A percentile compares a stretch with the other conserved stretches of the same genome.
Conservation (phyloP, 352 stramenopile species). For the Saprolegnia parasitica region DNA sequence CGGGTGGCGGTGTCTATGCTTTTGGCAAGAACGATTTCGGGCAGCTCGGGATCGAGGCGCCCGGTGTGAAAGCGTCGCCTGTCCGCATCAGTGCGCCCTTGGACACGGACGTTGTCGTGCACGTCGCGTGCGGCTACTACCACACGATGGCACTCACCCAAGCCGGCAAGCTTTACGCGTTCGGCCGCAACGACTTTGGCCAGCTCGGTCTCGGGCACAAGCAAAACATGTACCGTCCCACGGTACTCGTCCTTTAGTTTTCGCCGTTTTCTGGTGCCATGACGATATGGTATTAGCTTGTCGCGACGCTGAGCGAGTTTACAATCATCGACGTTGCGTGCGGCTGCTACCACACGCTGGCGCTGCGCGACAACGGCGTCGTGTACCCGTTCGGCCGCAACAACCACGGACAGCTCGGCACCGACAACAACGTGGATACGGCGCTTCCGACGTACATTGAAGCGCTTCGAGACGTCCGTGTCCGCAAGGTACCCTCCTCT, state of each 20-base stretch:
- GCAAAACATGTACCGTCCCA: conserved; percentile 48
- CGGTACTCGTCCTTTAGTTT: conserved; percentile 35
- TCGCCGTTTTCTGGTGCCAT: too few relatives aligned
- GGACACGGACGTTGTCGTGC: conserved; percentile 57
- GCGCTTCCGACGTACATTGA: conserved; percentile 67
- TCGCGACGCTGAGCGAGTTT: conserved; percentile 47
- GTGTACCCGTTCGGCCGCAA: conserved; percentile 92
- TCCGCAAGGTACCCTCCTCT: conserved; percentile 48
- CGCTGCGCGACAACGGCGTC: conserved; percentile 76
- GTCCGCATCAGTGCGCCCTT: conserved; percentile 45
- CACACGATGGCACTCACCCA: conserved; percentile 81
- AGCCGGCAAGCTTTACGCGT: conserved; percentile 69
- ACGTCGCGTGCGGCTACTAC: conserved; percentile 89
- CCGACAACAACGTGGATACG: conserved; percentile 69
- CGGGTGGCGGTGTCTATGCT: conserved; percentile 59
- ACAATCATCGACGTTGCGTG: conserved; percentile 71
- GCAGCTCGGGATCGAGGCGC: conserved; percentile 75
- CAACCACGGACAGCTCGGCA: conserved; percentile 90
- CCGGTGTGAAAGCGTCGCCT: conserved; percentile 40
- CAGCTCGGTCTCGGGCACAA: conserved; percentile 89
- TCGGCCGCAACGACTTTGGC: conserved; percentile 91
- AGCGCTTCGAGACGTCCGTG: conserved; percentile 45
- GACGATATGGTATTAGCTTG: conserved; percentile 35
- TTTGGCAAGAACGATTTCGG: conserved; percentile 93
- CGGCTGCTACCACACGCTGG: conserved; percentile 82